These are phyloP conservation scores for Candida easanensis DNA, from an alignment of 805 yeast species.

Conservation along the genomic window DNA sequence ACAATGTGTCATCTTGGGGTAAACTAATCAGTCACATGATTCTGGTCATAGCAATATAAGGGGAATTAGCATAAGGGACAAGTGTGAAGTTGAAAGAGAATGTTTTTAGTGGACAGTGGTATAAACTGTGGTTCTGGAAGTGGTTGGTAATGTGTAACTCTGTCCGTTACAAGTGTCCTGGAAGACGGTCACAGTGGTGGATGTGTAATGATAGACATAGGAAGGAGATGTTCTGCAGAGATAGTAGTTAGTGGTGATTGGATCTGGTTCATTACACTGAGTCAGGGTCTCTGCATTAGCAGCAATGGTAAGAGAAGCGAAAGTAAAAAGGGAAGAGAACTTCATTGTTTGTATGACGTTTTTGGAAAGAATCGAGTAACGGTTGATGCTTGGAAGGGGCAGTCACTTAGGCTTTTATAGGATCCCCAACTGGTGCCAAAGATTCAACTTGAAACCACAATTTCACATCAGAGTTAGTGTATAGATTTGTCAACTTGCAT, in stretches of 20 bases:
- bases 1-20: no score
- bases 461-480: no score
- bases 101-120: background rate
- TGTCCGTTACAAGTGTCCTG: conserved; percentile 17
- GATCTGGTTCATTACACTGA: conserved; percentile 7
- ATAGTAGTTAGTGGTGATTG: conserved; percentile 1
- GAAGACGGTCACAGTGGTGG: conserved; percentile 10
- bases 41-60: no score
- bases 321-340: conserved; percentile 1
- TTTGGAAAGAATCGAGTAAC: background rate
- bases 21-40: no score
- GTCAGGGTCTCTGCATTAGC: background rate
- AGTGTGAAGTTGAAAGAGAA: no score
- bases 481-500: no score
- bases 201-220: conserved; percentile 1
- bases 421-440: no score
- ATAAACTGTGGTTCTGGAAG: background rate
- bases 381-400: no score
- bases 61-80: no score
- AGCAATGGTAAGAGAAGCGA: background rate
- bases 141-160: background rate
- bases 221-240: conserved; percentile 1
- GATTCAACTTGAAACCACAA: no score
- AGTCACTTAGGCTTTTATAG: no score
- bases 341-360: conserved; percentile 1